These are phyloP conservation scores for Hanseniaspora guilliermondii DNA, from an alignment of 805 yeast species.

Conservation along the genomic window DNA sequence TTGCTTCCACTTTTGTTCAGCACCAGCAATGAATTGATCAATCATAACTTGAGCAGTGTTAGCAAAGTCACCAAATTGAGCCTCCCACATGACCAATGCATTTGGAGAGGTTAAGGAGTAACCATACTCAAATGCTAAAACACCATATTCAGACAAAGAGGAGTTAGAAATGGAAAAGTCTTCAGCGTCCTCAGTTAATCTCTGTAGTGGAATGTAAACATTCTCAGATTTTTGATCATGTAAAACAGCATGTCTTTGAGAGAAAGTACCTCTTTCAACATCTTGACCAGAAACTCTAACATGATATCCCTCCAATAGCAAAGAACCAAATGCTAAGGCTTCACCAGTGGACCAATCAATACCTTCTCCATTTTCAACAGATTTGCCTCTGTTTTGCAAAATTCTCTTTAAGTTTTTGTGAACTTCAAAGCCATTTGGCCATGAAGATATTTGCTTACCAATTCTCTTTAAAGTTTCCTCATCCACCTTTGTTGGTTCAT, in stretches of 20 bases:
- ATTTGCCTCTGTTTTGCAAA: conserved; percentile 71
- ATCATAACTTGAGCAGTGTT: conserved; percentile 96
- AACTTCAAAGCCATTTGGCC: conserved; percentile 77
- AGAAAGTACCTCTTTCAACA: conserved; percentile 99
- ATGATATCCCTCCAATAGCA: conserved; percentile 85
- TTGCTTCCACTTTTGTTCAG: conserved; percentile 98
- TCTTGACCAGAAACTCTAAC: conserved; percentile 98
- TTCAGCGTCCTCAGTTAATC: conserved; percentile 69
- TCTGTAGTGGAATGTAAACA: conserved; percentile 73
- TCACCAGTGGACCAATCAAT: conserved; percentile 99
- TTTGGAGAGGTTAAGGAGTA: conserved; percentile 96
- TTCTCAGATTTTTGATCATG: conserved; percentile 87
- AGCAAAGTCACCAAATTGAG: conserved; percentile 99
- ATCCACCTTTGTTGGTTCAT: conserved; percentile 84
- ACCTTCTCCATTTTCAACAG: conserved; percentile 79
- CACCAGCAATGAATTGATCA: conserved; percentile 93
- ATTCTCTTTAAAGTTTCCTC: conserved; percentile 59
- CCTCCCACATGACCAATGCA: conserved; percentile 96
- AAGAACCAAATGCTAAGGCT: conserved; percentile 92
- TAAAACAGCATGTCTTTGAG: conserved; percentile 96
- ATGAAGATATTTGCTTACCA: conserved; percentile 65
- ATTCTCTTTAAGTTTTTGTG: conserved; percentile 96
- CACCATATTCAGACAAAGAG: conserved; percentile 96
- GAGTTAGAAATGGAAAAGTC: conserved; percentile 85
- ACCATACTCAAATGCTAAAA: conserved; percentile 98